Percentiles rank a stretch among this genome's conserved stretches.
Evolutionary conservation across 331 rosid species (phyloP).

Genomic region (Arachis monticola): DNA sequence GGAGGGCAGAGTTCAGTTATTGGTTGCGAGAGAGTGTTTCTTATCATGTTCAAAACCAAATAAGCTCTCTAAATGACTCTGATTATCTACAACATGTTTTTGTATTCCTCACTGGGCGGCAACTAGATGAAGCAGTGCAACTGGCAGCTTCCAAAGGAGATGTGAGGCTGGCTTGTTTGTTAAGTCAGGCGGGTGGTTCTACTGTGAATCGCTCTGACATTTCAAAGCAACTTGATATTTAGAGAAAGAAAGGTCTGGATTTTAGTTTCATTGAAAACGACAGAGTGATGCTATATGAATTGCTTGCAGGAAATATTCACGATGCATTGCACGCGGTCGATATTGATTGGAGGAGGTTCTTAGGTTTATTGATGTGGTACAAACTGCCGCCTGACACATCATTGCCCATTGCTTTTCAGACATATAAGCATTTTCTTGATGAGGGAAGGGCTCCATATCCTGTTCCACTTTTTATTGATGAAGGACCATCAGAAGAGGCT

Average conservation of each 20-base stretch:
- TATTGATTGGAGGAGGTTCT: constrained; percentile 94
- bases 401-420: constrained; percentile 67
- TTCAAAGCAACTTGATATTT: constrained; percentile 76
- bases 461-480: constrained; percentile 83
- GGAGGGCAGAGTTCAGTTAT: constrained; percentile 96
- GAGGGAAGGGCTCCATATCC: constrained; percentile 86
- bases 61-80: constrained; percentile 73
- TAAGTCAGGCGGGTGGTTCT: constrained; percentile 96
- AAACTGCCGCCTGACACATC: constrained; percentile 76
- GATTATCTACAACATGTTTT: constrained; percentile 74
- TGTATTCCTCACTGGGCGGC: constrained; percentile 81
- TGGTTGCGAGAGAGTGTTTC: constrained; percentile 97
- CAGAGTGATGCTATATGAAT: constrained; percentile 79
- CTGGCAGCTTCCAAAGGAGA: constrained; percentile 85
- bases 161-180: constrained; percentile 89
- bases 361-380: constrained; percentile 94
- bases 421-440: constrained; percentile 75
- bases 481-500: constrained; percentile 61
- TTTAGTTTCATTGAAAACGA: constrained; percentile 84
- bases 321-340: constrained; percentile 61
- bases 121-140: constrained; percentile 83
- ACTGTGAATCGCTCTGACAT: constrained; percentile 76
- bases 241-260: constrained; percentile 89
- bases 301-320: constrained; percentile 83
- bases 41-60: constrained; percentile 75